These are phyloP conservation scores for Puccinia triticina DNA, from an alignment of 1,284 basidiomycete species.

Conservation along the genomic window DNA sequence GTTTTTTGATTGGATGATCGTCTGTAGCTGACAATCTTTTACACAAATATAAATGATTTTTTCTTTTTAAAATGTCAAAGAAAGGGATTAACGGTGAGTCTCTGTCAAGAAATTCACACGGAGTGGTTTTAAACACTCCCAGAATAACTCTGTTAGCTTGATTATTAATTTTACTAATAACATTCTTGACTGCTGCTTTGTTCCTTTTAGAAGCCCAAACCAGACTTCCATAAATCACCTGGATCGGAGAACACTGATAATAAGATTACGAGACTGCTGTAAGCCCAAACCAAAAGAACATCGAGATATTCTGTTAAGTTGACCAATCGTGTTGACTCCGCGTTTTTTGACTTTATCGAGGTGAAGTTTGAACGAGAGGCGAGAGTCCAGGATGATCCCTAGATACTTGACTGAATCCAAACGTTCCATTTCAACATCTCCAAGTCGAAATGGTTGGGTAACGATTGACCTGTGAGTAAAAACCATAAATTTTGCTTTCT, in stretches of 20 bases:
- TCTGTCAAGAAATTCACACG: not conserved
- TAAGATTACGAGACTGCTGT: not conserved
- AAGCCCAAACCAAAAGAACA: not conserved
- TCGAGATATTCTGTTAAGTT: not conserved
- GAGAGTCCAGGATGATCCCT: no score
- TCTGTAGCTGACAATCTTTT: not conserved
- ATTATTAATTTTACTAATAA: no score
- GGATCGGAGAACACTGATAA: not conserved
- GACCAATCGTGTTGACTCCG: no score
- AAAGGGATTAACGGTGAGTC: not conserved
- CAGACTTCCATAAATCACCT: not conserved
- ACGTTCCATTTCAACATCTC: no score
- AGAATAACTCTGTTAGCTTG: no score
- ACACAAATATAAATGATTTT: not conserved
- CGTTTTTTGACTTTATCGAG: conserved; percentile 62
- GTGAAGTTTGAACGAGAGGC: no score
- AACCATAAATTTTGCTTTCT: no score
- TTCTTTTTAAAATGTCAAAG: not conserved
- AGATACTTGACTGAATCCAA: no score
- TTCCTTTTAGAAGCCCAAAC: not conserved
- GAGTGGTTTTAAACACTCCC: not conserved
- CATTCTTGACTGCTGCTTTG: no score
- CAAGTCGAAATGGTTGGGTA: no score
- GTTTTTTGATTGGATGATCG: not conserved
- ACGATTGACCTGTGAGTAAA: no score